Base-by-base conservation (phyloP, 345 rosid genomes). In the Moricandia arvensis region DNA sequence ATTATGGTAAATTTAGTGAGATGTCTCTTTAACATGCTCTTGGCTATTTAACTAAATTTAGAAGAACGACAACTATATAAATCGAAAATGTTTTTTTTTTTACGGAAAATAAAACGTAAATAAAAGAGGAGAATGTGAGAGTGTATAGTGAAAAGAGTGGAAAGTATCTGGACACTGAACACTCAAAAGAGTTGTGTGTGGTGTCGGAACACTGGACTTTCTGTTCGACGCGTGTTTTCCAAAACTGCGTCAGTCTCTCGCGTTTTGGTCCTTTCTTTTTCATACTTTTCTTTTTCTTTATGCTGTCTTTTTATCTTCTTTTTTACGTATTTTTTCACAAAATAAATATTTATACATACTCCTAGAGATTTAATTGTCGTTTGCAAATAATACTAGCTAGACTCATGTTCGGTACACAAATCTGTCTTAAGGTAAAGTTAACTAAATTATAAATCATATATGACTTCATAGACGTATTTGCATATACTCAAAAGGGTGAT, bases 161-260 rank as follows among this genome's bases (percentile, higher is more conserved):
- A 62, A 10, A 27, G 43, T 18, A 70, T 69, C 31, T 71, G 41
- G 70, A 70, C 35, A 62, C 58, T 7, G 7, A 33, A 29, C 31
- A 47, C 54, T 47, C 54, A 3, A 47, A 21, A 21, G 24, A 21
- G 54, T n/a, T 15, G 54, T 47, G 1, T 47, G 54, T 15, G 54
- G 38, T 78, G 73, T 78, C 73, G 30, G 73, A 17, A 4, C 57
- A 13, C 10, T 57, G 63, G 21, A 37, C 63, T 78, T 66, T 4
- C 41, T 51, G 8, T 8, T 67, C 11, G 74, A 51, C 81, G 65
- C 77, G 74, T 78, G 81, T 72, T 37, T 29, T 17, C 59, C 54
- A 51, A 78, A 61, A 62, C 81, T 37, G 78, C 81, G 81, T 67
- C 78, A 27, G 41, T 53, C 70, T 67, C 60, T 78, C 81, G 81